These are phyloP conservation scores for Hymenoscyphus occultus DNA, from an alignment of 2,329 filamentous ascomycete species.

Conservation along the genomic window DNA sequence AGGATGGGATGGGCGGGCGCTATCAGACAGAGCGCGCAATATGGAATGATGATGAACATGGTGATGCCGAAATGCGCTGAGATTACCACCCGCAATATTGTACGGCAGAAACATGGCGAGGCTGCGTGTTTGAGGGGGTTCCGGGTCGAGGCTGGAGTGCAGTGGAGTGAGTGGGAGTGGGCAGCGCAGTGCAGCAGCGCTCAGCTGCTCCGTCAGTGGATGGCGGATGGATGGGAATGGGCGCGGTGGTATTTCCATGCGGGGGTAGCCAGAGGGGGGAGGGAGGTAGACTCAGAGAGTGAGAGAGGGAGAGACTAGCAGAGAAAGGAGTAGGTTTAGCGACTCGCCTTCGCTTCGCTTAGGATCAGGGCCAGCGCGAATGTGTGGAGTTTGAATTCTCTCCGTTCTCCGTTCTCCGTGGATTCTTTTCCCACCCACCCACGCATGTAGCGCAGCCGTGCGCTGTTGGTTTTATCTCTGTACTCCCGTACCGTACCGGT, in stretches of 20 bases:
- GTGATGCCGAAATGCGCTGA: constrained; percentile 3
- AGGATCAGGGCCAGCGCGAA: background rate
- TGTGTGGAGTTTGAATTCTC: background rate
- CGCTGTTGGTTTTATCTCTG: background rate
- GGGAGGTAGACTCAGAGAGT: no score
- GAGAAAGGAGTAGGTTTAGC: background rate
- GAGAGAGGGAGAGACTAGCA: background rate
- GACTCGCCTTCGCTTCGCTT: background rate
- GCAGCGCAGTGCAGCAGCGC: no score
- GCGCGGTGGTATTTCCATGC: no score
- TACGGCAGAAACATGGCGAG: constrained; percentile 16
- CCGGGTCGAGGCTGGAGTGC: background rate
- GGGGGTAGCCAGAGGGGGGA: no score
- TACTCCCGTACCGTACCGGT: no score
- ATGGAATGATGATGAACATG: background rate
- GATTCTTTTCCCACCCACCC: background rate
- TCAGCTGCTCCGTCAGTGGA: no score
- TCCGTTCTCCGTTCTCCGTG: background rate
- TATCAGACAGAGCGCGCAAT: background rate
- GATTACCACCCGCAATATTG: constrained; percentile 1
- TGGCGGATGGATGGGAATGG: no score
- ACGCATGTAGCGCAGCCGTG: background rate
- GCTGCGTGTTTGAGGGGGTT: constrained; percentile 3
- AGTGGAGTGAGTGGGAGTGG: background rate
- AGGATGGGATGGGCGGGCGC: background rate